Percentiles rank a stretch among this genome's conserved stretches.
Conservation (phyloP, 805 yeast genomes). For the Saccharomyces paradoxus region DNA sequence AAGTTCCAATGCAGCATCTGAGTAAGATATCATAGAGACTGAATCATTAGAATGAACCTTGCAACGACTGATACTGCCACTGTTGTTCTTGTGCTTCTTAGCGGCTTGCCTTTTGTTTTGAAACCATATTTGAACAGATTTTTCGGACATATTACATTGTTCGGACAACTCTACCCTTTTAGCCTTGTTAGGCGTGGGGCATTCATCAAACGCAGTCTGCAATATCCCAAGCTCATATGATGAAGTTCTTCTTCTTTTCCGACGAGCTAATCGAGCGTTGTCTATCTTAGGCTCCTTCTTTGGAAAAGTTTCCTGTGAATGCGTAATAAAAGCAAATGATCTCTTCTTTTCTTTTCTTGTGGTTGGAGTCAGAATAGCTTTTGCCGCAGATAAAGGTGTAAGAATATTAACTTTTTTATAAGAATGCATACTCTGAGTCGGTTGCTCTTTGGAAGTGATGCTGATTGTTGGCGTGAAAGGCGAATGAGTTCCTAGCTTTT, state of each 20-base stretch:
- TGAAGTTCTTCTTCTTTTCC: slow-evolving; percentile 89
- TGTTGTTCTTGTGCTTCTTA: slow-evolving; percentile 37
- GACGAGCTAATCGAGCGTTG: slow-evolving; percentile 77
- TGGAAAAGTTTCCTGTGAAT: slow-evolving; percentile 80
- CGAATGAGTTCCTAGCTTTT: not conserved
- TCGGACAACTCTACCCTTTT: slow-evolving; percentile 70
- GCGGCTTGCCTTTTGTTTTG: slow-evolving; percentile 85
- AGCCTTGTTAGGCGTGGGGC: slow-evolving; percentile 72
- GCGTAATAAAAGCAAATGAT: slow-evolving; percentile 75
- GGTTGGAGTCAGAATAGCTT: slow-evolving; percentile 27
- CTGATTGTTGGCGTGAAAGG: not conserved
- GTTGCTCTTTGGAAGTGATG: not conserved
- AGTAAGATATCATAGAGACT: not conserved
- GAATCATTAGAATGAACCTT: not conserved
- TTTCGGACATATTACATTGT: slow-evolving; percentile 81
- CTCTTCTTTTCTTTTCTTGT: slow-evolving; percentile 27
- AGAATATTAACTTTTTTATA: slow-evolving; percentile 17
- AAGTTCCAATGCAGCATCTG: not conserved
- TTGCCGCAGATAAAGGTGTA: slow-evolving; percentile 29
- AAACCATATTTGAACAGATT: slow-evolving; percentile 96
- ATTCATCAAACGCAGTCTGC: slow-evolving; percentile 64
- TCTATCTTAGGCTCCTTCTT: slow-evolving; percentile 70
- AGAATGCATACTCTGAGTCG: slow-evolving; percentile 1
- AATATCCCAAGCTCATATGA: slow-evolving; percentile 74
- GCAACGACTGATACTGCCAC: not conserved